Conservation (phyloP, 305 asterid species). For the Fraxinus xanthoxyloides region DNA sequence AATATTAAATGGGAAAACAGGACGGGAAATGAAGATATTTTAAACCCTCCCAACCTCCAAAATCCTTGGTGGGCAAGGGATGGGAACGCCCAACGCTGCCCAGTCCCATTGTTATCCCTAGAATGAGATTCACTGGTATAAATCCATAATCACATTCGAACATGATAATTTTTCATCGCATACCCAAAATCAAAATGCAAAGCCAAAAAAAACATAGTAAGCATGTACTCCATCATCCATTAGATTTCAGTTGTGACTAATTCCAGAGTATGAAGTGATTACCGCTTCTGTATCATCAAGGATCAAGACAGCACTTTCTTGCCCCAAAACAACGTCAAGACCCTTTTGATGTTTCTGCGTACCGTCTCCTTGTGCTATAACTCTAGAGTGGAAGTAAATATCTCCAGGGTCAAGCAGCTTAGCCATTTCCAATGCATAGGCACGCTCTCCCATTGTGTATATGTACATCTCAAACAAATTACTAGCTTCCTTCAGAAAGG, state of each 20-base stretch:
- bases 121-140: background rate
- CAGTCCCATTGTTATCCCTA: background rate
- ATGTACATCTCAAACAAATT: slow-evolving; percentile 83
- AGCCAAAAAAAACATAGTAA: background rate
- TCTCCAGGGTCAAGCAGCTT: slow-evolving; percentile 67
- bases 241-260: background rate
- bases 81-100: background rate
- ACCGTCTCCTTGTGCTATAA: slow-evolving; percentile 84
- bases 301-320: slow-evolving; percentile 80
- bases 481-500: slow-evolving; percentile 75
- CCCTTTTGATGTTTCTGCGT: slow-evolving; percentile 81
- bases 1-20: background rate
- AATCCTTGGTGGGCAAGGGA: background rate
- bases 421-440: slow-evolving; percentile 89
- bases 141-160: background rate
- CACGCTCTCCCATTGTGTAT: slow-evolving; percentile 95
- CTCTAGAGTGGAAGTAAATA: slow-evolving; percentile 68
- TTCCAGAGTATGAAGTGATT: slow-evolving; percentile 13
- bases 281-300: slow-evolving; percentile 92
- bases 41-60: background rate
- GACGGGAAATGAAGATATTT: background rate
- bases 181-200: background rate
- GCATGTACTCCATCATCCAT: background rate
- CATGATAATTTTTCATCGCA: background rate
- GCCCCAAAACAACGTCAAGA: slow-evolving; percentile 84